Base-by-base conservation (phyloP, 2,329 filamentous ascomycete species). In the Dactylellina drechsleri region DNA sequence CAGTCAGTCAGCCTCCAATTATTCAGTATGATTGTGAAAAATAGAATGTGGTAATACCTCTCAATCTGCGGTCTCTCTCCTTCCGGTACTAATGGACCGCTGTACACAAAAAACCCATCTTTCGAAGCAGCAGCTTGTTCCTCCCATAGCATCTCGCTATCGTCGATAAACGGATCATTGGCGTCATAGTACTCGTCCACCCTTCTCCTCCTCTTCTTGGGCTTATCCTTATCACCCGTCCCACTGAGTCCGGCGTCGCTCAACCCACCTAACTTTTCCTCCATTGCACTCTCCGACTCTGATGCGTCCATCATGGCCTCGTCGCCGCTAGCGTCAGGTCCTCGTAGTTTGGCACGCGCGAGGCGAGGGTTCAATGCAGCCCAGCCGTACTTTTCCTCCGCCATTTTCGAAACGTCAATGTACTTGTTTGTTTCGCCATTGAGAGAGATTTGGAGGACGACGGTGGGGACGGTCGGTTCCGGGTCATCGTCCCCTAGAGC, bases 81-180 rank as follows among this genome's bases (percentile, higher is more conserved):
- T 82, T 96, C 93, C 4, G 91, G 91, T 20, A 98, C 87, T 54
- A 99, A 84, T 7, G 94, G 94, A 2, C 95, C 95, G 75, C 92
- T 96, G 82, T 97, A 99, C 0, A 99, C 95, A 81, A 98, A 99
- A 84, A 98, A 99, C 0, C 95, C 95, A 81, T 98, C 95, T 79
- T 94, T 92, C 78, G 92, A 94, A 54, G 95, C 93, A 3, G 94
- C 93, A 5, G 94, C 94, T 81, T 96, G 92, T 80, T 96, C 92
- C 82, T 98, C 92, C 94, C 94, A 98, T 0, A 96, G 86, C 80
- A 97, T 82, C 81, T 99, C 95, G 0, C 93, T 96, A 81, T 99
- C 95, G 80, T 99, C 95, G 66, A 94, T 88, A 82, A 94, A 94
- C 62, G 90, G 91, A 79, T 93, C 91, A 56, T 91, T 90, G 79